These are phyloP conservation scores for Trichoderma arundinaceum DNA, from an alignment of 2,329 filamentous ascomycete genomes.

Conservation along the genomic window DNA sequence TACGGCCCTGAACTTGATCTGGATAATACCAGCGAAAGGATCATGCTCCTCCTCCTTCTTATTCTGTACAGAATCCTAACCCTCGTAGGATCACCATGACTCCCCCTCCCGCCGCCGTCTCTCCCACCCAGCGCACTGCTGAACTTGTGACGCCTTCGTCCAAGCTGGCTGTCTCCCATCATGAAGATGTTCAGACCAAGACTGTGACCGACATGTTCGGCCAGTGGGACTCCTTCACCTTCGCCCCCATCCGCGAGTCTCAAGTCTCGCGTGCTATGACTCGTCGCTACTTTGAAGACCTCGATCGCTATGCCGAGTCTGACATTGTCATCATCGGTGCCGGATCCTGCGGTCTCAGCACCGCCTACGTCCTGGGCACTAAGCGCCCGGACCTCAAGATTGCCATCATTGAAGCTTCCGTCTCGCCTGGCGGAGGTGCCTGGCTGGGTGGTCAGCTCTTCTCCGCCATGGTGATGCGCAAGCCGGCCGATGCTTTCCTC, in stretches of 20 bases:
- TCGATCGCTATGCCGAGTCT: slow-evolving; percentile 87
- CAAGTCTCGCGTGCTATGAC: slow-evolving; percentile 95
- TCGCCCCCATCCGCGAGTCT: slow-evolving; percentile 86
- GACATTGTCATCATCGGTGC: slow-evolving; percentile 94
- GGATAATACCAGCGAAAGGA: slow-evolving; percentile 99
- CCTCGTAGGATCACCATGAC: slow-evolving; percentile 65
- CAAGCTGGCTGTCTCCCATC: slow-evolving; percentile 47
- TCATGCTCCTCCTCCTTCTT: slow-evolving; percentile 72
- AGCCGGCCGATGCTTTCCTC: slow-evolving; percentile 86
- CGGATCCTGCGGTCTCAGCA: slow-evolving; percentile 83
- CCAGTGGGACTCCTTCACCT: slow-evolving; percentile 82
- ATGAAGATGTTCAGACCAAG: slow-evolving; percentile 46
- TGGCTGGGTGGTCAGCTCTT: slow-evolving; percentile 96
- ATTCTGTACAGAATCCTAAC: slow-evolving; percentile 41
- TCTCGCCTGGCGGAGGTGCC: slow-evolving; percentile 85
- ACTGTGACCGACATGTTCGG: slow-evolving; percentile 69
- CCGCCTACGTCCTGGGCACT: slow-evolving; percentile 83
- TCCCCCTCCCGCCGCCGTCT: slow-evolving; percentile 76
- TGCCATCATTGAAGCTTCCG: slow-evolving; percentile 85
- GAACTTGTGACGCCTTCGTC: slow-evolving; percentile 52
- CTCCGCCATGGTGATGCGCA: slow-evolving; percentile 93
- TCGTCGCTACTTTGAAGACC: slow-evolving; percentile 86
- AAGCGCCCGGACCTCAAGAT: slow-evolving; percentile 89
- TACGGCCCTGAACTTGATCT: slow-evolving; percentile 95
- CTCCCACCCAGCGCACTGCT: slow-evolving; percentile 58